Percentiles rank a stretch among this genome's conserved stretches.
phyloP scores from a whole-genome alignment of 805 yeast genomes.

The Kazachstania kunashirensis region DNA sequence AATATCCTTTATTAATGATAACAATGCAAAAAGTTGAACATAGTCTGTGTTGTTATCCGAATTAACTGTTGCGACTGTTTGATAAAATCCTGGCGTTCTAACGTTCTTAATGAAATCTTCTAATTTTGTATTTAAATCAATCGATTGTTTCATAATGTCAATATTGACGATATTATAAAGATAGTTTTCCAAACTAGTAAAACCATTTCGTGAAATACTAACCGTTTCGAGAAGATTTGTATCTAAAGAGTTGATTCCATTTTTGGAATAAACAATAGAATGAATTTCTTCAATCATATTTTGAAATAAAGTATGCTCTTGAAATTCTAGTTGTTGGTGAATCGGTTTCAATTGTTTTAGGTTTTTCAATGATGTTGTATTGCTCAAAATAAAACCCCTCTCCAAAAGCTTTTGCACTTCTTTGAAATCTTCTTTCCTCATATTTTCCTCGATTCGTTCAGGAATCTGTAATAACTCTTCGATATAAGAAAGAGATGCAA shows the following conservation, averaged over 20 bases:
- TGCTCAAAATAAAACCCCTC: conserved; percentile 37
- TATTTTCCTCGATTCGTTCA: conserved; percentile 50
- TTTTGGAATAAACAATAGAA: conserved; percentile 54
- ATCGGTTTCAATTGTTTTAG: conserved; percentile 44
- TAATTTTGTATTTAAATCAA: conserved; percentile 30
- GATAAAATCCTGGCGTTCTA: conserved; percentile 1
- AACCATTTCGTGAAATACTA: conserved; percentile 20
- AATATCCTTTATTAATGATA: conserved; percentile 49
- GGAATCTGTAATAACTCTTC: conserved; percentile 52
- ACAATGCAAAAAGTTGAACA: conserved; percentile 35
- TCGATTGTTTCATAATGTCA: conserved; percentile 44
- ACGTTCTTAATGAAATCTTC: conserved; percentile 23
- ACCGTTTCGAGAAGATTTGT: conserved; percentile 19
- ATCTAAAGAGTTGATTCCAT: conserved; percentile 8
- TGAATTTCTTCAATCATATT: conserved; percentile 69
- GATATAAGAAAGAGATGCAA: conserved; percentile 60
- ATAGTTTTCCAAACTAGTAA: conserved; percentile 43
- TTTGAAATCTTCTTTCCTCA: conserved; percentile 61
- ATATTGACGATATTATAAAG: conserved; percentile 47
- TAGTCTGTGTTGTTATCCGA: conserved; percentile 18
- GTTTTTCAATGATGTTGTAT: conserved; percentile 45
- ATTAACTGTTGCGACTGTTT: not conserved
- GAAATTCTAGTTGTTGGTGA: conserved; percentile 44
- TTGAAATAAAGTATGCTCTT: conserved; percentile 54
- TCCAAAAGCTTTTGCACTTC: conserved; percentile 51